Evolutionary conservation across 2,329 filamentous ascomycete species (phyloP), one percentile per base, ranked within the genome.

Genomic region (Trichoderma gracile): DNA sequence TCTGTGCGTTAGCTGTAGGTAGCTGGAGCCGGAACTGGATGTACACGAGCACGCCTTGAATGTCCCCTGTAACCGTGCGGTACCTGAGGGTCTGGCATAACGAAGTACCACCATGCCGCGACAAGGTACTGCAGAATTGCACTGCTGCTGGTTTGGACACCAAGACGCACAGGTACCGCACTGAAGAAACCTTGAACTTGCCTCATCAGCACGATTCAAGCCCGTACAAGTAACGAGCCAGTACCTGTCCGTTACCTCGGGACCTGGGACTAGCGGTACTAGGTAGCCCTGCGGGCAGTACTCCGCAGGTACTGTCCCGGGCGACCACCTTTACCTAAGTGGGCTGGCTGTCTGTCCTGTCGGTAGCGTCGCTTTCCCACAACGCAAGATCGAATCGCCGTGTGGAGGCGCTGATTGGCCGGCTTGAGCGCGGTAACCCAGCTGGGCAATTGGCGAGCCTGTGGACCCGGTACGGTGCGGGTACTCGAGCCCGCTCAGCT

Each of bases 301-400:
- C 46, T 54, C 30, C 30, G 30, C 10, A 33, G 30, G 17, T 17
- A 25, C 46, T 33, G 30, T 49, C 53, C 49, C 55, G 47, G 30
- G 30, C 10, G 30, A 33, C 30, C n/a, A n/a, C n/a, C n/a, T n/a
- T n/a, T n/a, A n/a, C n/a, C n/a, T 33, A 33, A 33, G 30, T 33
- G 30, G 30, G 30, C 30, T 33, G 49, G 47, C 53, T 47, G 47
- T 23, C 46, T 49, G 55, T 47, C 49, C 63, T 49, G 63, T 60
- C 55, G 63, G 55, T 40, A 65, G 63, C 50, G 49, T 60, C 27
- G 40, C 27, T 42, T 27, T 42, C 23, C 30, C 27, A 40, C 40
- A 33, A 47, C 25, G 25, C 55, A 30, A 65, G 63, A 65, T 65
- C 63, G 63, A 23, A 64, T 64, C 54, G 62, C 23, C 21, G 54